Base-by-base conservation (phyloP, 73 alveolate species). In the Paramecium caudatum region DNA sequence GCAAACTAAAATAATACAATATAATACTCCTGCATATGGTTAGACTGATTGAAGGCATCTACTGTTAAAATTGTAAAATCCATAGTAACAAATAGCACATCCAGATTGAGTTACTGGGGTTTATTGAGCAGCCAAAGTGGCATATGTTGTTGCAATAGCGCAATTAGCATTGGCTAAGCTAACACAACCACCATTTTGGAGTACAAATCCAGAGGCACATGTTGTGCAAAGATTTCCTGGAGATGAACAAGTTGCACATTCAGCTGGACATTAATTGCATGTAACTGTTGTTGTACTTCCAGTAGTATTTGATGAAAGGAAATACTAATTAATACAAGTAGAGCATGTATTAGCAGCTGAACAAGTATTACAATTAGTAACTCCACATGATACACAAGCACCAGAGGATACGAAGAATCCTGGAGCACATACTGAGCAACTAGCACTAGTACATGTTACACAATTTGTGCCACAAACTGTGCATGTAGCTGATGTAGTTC, bases 341-440 rank as follows among this genome's bases (percentile, higher is more conserved):
- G 30, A 32, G 15, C 84, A 68, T 13, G 47, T 3, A 1, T n/a
- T 34, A 10, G 84, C 27, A 6, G 84, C 55, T 32, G 34, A 39
- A 74, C 88, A 74, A 74, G 88, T 74, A 34, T 46, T 43, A 65
- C 83, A 65, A 65, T 65, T 65, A 30, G 49, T 8, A n/a, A 74
- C 62, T 8, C 65, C 47, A 41, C 65, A 37, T 74, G 19, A 3
- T 15, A 41, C 55, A 6, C 69, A 41, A 39, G 34, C 88, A 41
- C 30, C 47, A 19, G 68, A 34, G 21, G 55, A 16, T 39, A 41
- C 62, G 43, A 16, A 41, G 32, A 19, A 74, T 1, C 69, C 47
- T 4, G 25, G 25, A 4, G 46, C 88, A 74, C 88, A 74, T 17
- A 8, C 32, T 3, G 65, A 2, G 47, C 88, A 74, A 6, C 45